These are phyloP conservation scores for Penstemon barbatus DNA, from an alignment of 257 asterid species.

Conservation along the genomic window DNA sequence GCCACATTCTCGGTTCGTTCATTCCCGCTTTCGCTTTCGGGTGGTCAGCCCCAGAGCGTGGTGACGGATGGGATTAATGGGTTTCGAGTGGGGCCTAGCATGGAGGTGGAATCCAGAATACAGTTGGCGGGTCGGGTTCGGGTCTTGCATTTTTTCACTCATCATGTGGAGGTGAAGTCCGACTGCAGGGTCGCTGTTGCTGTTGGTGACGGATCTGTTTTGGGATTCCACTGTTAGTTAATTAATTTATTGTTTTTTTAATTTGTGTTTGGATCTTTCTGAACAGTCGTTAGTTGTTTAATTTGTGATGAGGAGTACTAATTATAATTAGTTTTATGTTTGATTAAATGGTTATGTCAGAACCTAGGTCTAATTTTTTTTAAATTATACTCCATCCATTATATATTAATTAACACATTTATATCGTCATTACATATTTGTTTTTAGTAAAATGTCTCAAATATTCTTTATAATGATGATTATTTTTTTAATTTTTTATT, in stretches of 20 bases:
- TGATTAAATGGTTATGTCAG: no score
- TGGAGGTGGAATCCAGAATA: slow-evolving; percentile 80
- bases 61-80: slow-evolving; percentile 58
- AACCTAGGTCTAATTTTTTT: no score
- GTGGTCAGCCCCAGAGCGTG: slow-evolving; percentile 41
- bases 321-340: no score
- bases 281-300: background rate
- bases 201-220: slow-evolving; percentile 75
- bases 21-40: slow-evolving; percentile 47
- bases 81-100: slow-evolving; percentile 54
- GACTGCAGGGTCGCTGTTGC: slow-evolving; percentile 66
- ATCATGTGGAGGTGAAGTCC: slow-evolving; percentile 64
- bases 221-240: slow-evolving; percentile 67
- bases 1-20: slow-evolving; percentile 75
- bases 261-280: background rate
- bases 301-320: background rate
- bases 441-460: no score
- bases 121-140: slow-evolving; percentile 84
- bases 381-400: no score
- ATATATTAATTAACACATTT: no score
- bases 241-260: background rate
- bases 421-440: no score
- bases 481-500: no score
- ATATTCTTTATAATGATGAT: no score
- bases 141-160: slow-evolving; percentile 63